Conservation (phyloP, 2,329 filamentous ascomycete genomes). For the Ophiostoma populinum region DNA sequence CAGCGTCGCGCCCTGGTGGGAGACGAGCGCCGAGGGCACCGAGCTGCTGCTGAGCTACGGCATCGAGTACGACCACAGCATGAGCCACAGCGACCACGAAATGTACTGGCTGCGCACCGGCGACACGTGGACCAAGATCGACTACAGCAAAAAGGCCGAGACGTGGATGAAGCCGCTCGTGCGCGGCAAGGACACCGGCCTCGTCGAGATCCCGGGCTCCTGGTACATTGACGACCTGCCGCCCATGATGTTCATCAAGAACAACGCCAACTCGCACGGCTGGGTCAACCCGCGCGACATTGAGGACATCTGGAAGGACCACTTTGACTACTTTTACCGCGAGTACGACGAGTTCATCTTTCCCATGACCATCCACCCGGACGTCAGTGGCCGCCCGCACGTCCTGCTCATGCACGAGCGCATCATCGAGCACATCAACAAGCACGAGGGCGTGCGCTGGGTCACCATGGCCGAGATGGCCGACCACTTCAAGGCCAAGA, state of each 20-base stretch:
- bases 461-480: slow-evolving; percentile 45
- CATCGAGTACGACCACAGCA: slow-evolving; percentile 52
- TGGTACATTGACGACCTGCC: slow-evolving; percentile 51
- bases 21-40: slow-evolving; percentile 49
- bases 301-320: slow-evolving; percentile 47
- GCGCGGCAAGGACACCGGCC: slow-evolving; percentile 39
- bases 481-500: slow-evolving; percentile 55
- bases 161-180: slow-evolving; percentile 51
- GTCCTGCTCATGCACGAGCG: slow-evolving; percentile 31
- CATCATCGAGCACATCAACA: slow-evolving; percentile 13
- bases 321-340: slow-evolving; percentile 58
- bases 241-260: slow-evolving; percentile 59
- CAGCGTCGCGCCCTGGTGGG: slow-evolving; percentile 60
- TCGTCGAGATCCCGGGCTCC: slow-evolving; percentile 48
- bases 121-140: slow-evolving; percentile 50
- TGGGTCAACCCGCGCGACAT: slow-evolving; percentile 36
- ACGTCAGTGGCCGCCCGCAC: slow-evolving; percentile 54
- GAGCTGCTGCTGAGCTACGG: slow-evolving; percentile 48
- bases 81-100: slow-evolving; percentile 48
- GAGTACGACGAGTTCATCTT: slow-evolving; percentile 66
- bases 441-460: slow-evolving; percentile 33
- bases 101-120: slow-evolving; percentile 47
- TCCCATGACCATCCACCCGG: slow-evolving; percentile 61
- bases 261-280: slow-evolving; percentile 45
- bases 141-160: slow-evolving; percentile 42